Evolutionary conservation across 805 yeast genomes (phyloP), one percentile per base, ranked within the genome.

Genomic region (Nakazawaea anatomiae): DNA sequence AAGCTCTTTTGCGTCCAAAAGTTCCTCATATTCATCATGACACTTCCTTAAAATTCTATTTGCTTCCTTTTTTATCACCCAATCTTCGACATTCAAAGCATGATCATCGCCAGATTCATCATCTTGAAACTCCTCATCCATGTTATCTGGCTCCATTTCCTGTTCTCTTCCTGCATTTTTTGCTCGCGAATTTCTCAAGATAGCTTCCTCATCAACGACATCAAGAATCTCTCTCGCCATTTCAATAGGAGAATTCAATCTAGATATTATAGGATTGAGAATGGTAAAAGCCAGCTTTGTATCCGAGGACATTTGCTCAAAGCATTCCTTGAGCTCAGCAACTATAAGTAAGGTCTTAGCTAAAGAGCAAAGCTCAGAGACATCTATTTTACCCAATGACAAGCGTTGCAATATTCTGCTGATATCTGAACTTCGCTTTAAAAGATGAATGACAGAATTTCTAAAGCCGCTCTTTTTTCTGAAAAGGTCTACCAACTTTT

Each of bases 351-450:
- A 42, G 7, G 49, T 45, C 34, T 54, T 54, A 4, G 71, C 58
- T 2, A 68, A 48, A 28, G 63, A 65, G 18, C 63, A 42, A 44
- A 61, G 62, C 48, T 68, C 72, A 12, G 53, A 42, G 14, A 59
- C 53, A 7, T 63, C 69, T 1, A 66, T 65, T 29, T 57, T 58
- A 1, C 58, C 56, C 38, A 77, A 80, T 31, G 81, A 79, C 42
- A 74, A 70, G 42, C 83, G 70, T 55, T 85, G 84, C 1, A 89
- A 62, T 34, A 82, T 74, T 49, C 89, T 69, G 10, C 76, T 73
- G 28, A 88, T 68, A 62, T 86, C 89, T 1, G 79, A 74, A 2
- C 82, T 69, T 4, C 71, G 66, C 12, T 70, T 71, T 42, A 84
- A 62, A 18, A 69, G 63, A 3, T 56, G 54, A 4, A 73, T 58